Conservation (phyloP, 1,284 basidiomycete species). For the Vanrija sp. region DNA sequence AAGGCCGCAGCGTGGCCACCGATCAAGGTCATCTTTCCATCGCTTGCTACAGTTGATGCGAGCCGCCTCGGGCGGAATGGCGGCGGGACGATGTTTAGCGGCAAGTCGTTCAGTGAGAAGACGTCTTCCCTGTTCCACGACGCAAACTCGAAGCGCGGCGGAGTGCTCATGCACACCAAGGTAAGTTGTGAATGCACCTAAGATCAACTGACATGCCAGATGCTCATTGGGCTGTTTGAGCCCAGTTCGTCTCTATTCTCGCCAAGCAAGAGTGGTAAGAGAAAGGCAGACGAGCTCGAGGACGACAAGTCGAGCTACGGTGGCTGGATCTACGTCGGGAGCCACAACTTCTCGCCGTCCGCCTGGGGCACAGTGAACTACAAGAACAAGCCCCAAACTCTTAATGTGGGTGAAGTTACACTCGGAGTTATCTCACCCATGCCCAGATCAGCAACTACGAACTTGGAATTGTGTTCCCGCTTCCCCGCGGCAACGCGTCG, state of each 20-base stretch:
- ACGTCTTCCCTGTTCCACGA: constrained; percentile 39
- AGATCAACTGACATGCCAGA: constrained; percentile 21
- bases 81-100: constrained; percentile 48
- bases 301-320: constrained; percentile 19
- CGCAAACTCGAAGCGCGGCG: constrained; percentile 46
- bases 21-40: constrained; percentile 45
- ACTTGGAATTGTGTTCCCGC: constrained; percentile 46
- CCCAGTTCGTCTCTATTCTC: constrained; percentile 20
- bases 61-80: constrained; percentile 33
- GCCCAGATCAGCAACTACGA: constrained; percentile 41
- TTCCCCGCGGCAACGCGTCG: constrained; percentile 29
- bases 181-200: constrained; percentile 16
- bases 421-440: not conserved
- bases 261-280: constrained; percentile 17
- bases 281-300: constrained; percentile 28
- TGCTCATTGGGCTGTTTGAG: constrained; percentile 42
- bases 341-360: constrained; percentile 43
- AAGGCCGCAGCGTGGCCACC: constrained; percentile 34
- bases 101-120: constrained; percentile 27
- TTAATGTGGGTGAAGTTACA: constrained; percentile 13
- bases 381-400: constrained; percentile 30
- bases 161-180: constrained; percentile 49
- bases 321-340: constrained; percentile 47
- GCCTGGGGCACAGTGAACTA: constrained; percentile 45
- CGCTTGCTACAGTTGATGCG: constrained; percentile 37